Evolutionary conservation across 1,284 basidiomycete genomes (phyloP).

Genomic region (Singerocomus rubriflavus): DNA sequence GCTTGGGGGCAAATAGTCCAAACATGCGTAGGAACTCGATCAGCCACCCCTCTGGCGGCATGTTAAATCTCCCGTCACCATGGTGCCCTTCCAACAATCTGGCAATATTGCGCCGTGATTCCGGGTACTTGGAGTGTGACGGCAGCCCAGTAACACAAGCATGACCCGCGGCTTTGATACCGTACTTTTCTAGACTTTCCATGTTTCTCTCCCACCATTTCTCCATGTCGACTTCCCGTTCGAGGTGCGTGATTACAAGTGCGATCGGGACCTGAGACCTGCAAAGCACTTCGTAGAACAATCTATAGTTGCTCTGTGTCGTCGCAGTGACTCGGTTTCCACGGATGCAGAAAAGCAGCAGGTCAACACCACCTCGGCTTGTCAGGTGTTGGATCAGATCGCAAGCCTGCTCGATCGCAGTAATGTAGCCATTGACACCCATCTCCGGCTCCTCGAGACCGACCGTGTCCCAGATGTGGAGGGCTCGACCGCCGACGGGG

Average conservation of each 20-base stretch:
- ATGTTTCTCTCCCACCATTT: conserved; percentile 32
- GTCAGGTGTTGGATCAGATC: conserved; percentile 33
- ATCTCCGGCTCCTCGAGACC: conserved; percentile 38
- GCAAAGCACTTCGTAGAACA: conserved; percentile 38
- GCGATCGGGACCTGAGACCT: conserved; percentile 35
- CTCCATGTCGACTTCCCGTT: conserved; percentile 33
- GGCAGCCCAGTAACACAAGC: conserved; percentile 32
- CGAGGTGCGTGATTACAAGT: conserved; percentile 38
- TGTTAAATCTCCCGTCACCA: conserved; percentile 21
- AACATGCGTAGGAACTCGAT: conserved; percentile 26
- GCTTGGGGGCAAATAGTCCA: conserved; percentile 21
- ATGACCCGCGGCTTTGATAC: conserved; percentile 26
- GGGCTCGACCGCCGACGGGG: conserved; percentile 5
- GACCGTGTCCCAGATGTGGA: conserved; percentile 39
- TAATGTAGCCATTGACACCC: conserved; percentile 24
- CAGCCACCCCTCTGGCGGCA: conserved; percentile 30
- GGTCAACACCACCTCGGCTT: conserved; percentile 32
- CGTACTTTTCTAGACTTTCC: conserved; percentile 20
- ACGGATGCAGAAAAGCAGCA: conserved; percentile 40
- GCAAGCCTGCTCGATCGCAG: conserved; percentile 37
- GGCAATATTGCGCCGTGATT: conserved; percentile 22
- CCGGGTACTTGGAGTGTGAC: conserved; percentile 19
- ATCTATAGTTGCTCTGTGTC: conserved; percentile 35
- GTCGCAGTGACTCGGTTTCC: conserved; percentile 34
- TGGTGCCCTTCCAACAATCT: conserved; percentile 15